Base-by-base conservation (phyloP, 345 rosid genomes). In the Populus deltoides region DNA sequence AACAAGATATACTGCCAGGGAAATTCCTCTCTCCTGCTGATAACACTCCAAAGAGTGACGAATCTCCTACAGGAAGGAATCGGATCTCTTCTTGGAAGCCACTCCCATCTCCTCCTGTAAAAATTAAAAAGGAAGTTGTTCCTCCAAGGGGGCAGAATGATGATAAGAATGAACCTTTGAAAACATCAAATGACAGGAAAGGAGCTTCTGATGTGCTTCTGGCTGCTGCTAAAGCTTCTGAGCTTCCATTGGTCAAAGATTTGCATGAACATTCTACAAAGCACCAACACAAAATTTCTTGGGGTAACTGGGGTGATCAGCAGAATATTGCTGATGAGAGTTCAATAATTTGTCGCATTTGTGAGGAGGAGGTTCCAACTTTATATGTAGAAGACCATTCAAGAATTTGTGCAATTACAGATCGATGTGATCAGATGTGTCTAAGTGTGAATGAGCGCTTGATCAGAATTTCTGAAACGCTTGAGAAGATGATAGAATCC, bases 281-380 rank as follows among this genome's bases (percentile, higher is more conserved):
- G 92, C 98, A 97, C 83, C 94, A 88, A 79, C 96, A 88, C 81
- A 92, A 90, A 85, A 75, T 77, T 80, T 94, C 98, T 85, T 97
- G 98, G 99, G 97, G 99, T 87, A 78, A 91, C 79, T 94, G 99
- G 97, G 94, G 92, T 55, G 97, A 94, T 72, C 97, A 89, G 67
- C 90, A 87, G 55, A 87, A 78, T 83, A 67, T 82, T 77, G 79
- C 89, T 41, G 98, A 94, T 68, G 99, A 94, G 68, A 87, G 83
- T 83, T 91, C 97, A 78, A 97, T 97, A 73, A 94, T 97, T 79
- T 97, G 99, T 75, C 95, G 99, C 74, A 97, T 97, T 82, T 97
- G 99, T 61, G 98, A 92, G 87, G 98, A 94, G 89, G 98, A 94
- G 83, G 97, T 97, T 81, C 92, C 91, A 49, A 94, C 99, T 59